These are phyloP conservation scores for Dicorynia guianensis DNA, from an alignment of 306 rosid genomes.

Conservation along the genomic window DNA sequence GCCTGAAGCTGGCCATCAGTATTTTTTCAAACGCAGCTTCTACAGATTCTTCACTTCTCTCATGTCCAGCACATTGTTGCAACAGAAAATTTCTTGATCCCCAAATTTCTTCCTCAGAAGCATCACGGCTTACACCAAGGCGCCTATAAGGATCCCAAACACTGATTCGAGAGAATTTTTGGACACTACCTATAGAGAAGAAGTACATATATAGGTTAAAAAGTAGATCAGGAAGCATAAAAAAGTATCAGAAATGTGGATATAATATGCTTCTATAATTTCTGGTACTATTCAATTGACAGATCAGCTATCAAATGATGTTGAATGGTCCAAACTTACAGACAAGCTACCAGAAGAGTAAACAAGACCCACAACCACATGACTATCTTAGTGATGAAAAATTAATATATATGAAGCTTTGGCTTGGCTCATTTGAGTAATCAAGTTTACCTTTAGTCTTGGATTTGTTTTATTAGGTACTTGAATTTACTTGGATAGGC, in stretches of 20 bases:
- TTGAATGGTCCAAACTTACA: background rate
- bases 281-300: background rate
- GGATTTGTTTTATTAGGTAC: background rate
- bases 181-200: constrained; percentile 64
- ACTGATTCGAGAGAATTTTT: constrained; percentile 70
- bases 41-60: constrained; percentile 91
- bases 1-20: constrained; percentile 85
- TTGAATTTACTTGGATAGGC: background rate
- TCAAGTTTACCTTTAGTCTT: background rate
- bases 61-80: constrained; percentile 94
- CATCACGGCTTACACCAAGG: constrained; percentile 83
- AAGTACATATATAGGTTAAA: background rate
- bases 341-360: background rate
- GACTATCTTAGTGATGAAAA: background rate
- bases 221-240: constrained; percentile 25
- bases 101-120: constrained; percentile 97
- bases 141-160: constrained; percentile 93
- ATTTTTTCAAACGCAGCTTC: constrained; percentile 95
- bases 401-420: constrained; percentile 1
- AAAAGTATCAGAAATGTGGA: constrained; percentile 5
- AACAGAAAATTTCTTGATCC: constrained; percentile 88
- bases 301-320: background rate
- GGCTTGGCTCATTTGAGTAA: background rate
- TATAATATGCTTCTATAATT: background rate
- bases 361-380: background rate